These are phyloP conservation scores for Podospora conica DNA, from an alignment of 495 filamentous ascomycete genomes.

Conservation along the genomic window DNA sequence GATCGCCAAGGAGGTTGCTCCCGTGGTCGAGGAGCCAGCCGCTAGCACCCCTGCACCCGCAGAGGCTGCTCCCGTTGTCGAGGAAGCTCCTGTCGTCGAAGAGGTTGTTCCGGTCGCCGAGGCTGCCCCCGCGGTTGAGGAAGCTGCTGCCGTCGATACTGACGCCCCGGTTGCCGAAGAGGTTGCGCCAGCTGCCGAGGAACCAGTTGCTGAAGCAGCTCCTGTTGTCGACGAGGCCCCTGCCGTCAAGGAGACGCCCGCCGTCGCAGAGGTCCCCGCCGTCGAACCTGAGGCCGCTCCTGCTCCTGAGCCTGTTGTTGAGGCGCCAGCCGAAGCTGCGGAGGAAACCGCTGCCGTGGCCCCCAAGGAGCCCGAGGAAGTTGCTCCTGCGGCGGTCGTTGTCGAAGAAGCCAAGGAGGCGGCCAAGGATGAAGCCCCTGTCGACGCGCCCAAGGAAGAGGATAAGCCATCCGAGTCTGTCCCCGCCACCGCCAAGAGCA, in stretches of 20 bases:
- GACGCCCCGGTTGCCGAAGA: slow-evolving; percentile 12
- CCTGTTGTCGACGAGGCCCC: slow-evolving; percentile 13
- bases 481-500: background rate
- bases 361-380: slow-evolving; percentile 1
- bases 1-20: slow-evolving; percentile 11
- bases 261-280: slow-evolving; percentile 9
- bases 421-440: background rate
- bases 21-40: slow-evolving; percentile 6
- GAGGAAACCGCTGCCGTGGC: background rate
- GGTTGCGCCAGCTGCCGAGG: background rate
- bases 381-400: background rate
- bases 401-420: slow-evolving; percentile 9
- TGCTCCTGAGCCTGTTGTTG: background rate
- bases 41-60: slow-evolving; percentile 5
- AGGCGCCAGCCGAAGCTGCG: background rate
- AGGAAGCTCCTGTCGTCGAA: slow-evolving; percentile 6
- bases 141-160: background rate
- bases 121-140: background rate
- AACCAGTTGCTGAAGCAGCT: slow-evolving; percentile 13
- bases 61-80: slow-evolving; percentile 16
- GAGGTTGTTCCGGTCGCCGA: background rate
- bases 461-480: background rate
- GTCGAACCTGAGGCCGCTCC: background rate
- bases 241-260: too few species aligned
- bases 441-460: background rate